Conservation (phyloP, 1,284 basidiomycete genomes). For the Puccinia hordei region DNA sequence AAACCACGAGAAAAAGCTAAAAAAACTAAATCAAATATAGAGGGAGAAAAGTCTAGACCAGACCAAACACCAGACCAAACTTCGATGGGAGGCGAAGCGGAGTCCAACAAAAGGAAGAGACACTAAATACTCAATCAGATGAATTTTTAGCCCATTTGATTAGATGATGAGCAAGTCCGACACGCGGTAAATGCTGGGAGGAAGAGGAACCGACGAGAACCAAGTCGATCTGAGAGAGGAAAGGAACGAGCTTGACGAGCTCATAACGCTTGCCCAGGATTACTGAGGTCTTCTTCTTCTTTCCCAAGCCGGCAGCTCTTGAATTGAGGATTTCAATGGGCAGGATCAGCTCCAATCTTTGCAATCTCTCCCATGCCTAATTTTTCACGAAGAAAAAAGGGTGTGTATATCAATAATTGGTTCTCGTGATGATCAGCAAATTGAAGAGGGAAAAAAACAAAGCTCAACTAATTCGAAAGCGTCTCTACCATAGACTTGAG, state of each 20-base stretch:
- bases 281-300: background rate
- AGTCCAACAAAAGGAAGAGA: too few relatives aligned
- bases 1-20: too few relatives aligned
- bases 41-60: too few relatives aligned
- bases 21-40: too few relatives aligned
- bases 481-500: slow-evolving; percentile 40
- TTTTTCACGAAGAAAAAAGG: background rate
- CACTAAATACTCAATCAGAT: too few relatives aligned
- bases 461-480: slow-evolving; percentile 41
- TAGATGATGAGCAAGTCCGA: slow-evolving; percentile 27
- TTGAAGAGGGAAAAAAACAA: background rate
- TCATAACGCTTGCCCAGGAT: slow-evolving; percentile 25
- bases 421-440: background rate
- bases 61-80: too few relatives aligned
- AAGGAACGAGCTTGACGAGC: slow-evolving; percentile 16
- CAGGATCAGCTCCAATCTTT: slow-evolving; percentile 19
- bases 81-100: too few relatives aligned
- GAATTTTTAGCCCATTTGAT: slow-evolving; percentile 41
- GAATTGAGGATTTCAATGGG: slow-evolving; percentile 3
- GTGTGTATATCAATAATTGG: background rate
- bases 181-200: background rate
- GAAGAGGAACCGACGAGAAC: slow-evolving; percentile 5
- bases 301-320: too few relatives aligned
- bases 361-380: slow-evolving; percentile 47
- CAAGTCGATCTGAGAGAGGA: slow-evolving; percentile 22